Conservation (phyloP, 441 rosid species). For the Raphanus hybrid region DNA sequence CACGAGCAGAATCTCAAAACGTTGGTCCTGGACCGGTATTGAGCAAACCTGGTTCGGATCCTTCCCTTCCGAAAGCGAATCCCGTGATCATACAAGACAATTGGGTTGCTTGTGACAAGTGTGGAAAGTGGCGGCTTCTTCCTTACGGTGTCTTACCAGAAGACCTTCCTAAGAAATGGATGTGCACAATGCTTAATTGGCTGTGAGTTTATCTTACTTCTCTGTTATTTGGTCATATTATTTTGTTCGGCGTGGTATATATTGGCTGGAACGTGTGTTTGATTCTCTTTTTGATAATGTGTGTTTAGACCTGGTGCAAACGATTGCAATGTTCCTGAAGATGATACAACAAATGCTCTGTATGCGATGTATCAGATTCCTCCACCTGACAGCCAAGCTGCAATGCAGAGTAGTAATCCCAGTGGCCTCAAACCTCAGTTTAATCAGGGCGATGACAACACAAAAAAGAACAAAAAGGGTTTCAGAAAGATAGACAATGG, state of each 20-base stretch:
- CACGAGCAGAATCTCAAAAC: slow-evolving; percentile 45
- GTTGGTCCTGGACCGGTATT: slow-evolving; percentile 44
- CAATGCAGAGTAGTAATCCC: slow-evolving; percentile 50
- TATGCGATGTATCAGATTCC: slow-evolving; percentile 57
- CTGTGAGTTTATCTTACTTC: slow-evolving; percentile 70
- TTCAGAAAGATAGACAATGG: slow-evolving; percentile 34
- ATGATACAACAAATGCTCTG: slow-evolving; percentile 76
- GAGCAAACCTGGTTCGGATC: slow-evolving; percentile 50
- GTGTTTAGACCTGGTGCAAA: slow-evolving; percentile 83
- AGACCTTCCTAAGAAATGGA: slow-evolving; percentile 91
- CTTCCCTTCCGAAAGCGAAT: slow-evolving; percentile 49
- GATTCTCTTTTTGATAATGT: slow-evolving; percentile 43
- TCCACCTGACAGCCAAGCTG: slow-evolving; percentile 52
- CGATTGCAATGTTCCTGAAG: slow-evolving; percentile 71
- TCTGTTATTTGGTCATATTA: slow-evolving; percentile 6
- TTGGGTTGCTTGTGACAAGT: slow-evolving; percentile 96
- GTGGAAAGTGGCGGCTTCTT: slow-evolving; percentile 94
- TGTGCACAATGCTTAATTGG: slow-evolving; percentile 96
- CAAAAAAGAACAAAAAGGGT: slow-evolving; percentile 36
- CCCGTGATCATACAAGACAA: slow-evolving; percentile 72
- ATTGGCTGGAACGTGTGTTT: slow-evolving; percentile 18
- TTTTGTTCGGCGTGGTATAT: slow-evolving; percentile 18
- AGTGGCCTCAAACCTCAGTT: slow-evolving; percentile 34
- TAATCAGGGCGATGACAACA: slow-evolving; percentile 38
- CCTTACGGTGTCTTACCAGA: slow-evolving; percentile 69